Evolutionary conservation across 768 basidiomycete species (phyloP), one percentile per base, ranked within the genome.

Genomic region (Suillus spraguei): DNA sequence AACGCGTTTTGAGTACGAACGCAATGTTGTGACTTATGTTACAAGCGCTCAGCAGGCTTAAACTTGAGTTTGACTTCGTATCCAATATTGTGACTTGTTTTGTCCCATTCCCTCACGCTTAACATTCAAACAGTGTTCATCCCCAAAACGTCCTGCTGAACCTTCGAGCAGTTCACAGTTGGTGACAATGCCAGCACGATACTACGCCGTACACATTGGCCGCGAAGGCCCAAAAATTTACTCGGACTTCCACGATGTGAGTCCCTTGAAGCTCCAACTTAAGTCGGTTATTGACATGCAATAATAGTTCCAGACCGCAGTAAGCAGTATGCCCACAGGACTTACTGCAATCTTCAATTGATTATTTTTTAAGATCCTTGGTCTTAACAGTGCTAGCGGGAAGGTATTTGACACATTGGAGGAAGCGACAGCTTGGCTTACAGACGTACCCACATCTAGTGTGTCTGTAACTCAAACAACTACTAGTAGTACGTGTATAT

Each of bases 141-240:
- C 16, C 4, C 16, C 5, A 24, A 56, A 28, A 28, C 22, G 3
- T 41, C 32, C 11, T 41, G 22, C 16, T 4, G 7, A 56, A 38
- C 22, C 24, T 28, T 58, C 38, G 4, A 41, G 5, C 24, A 24
- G 5, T 39, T 10, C 41, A 13, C 13, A 4, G 38, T 39, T 24
- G 17, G 38, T 41, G 17, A 4, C 17, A 17, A 58, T 58, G 56
- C 56, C 56, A 32, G 38, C 28, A 17, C 70, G 67, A 62, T 79
- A 74, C 61, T 78, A 78, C 62, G 77, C 78, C 6, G 77, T 78
- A 33, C 75, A 71, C 44, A 70, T 72, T 59, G 77, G 77, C 35
- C 70, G 78, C 11, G 66, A 71, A 28, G 77, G 77, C 54, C 65
- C 77, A 3, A 69, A 68, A 14, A 65, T 78, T 47, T 79, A 79